These are phyloP conservation scores for Vitis hybrid DNA, from an alignment of 177 flowering plant genomes.

Conservation along the genomic window DNA sequence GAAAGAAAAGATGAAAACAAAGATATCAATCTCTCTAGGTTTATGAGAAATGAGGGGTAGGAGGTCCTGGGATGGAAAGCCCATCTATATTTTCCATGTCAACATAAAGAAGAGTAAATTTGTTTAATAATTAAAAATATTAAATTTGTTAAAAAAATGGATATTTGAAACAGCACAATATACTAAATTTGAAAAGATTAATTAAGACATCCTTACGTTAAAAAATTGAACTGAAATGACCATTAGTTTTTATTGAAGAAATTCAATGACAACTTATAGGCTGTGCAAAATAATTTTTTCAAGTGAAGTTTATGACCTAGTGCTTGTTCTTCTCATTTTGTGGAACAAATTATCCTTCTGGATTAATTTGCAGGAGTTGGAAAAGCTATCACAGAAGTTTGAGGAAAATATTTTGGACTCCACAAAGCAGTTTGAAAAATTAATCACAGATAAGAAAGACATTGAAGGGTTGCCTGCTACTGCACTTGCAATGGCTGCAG, in stretches of 20 bases:
- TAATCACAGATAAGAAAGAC: conserved; percentile 80
- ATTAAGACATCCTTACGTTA: not conserved
- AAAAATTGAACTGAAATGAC: not conserved
- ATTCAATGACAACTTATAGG: not conserved
- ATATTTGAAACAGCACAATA: not conserved
- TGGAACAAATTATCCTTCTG: not conserved
- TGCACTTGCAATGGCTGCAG: conserved; percentile 86
- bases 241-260: not conserved
- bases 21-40: too few relatives aligned
- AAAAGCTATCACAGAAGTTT: conserved; percentile 77
- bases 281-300: not conserved
- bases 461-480: conserved; percentile 92
- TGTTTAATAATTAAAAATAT: too few relatives aligned
- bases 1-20: too few relatives aligned
- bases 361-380: conserved; percentile 64
- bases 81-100: not conserved
- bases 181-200: not conserved
- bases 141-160: not conserved
- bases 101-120: not conserved
- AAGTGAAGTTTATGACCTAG: not conserved
- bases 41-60: too few relatives aligned
- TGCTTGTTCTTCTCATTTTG: not conserved
- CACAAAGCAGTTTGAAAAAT: conserved; percentile 88
- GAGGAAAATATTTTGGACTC: conserved; percentile 88
- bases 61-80: too few relatives aligned